Evolutionary conservation across 345 rosid species (phyloP), one percentile per base, ranked within the genome.

Genomic region (Gossypium thurberi): DNA sequence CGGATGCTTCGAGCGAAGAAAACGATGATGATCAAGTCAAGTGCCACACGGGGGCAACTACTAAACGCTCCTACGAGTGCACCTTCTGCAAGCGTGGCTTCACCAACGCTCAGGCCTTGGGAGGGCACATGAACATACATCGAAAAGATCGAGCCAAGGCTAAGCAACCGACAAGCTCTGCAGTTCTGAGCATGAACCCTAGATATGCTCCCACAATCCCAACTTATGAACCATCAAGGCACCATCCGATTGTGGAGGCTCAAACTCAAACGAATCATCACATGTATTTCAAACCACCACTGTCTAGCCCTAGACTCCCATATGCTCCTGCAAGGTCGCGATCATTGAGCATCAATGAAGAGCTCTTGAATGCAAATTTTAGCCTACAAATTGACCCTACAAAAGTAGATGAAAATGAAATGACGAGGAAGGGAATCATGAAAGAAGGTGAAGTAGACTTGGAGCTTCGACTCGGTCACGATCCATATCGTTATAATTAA

Each of bases 101-200:
- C 87, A 84, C 97, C 70, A 93, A 84, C 77, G 92, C 94, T 10
- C 97, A 93, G 77, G 98, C 98, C 25, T 78, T 93, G n/a, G 98
- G 97, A 1, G 92, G 98, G 10, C 97, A 93, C 85, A 91, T 87
- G 86, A 93, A 91, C 76, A 85, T 93, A 65, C 97, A 91, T 77
- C 83, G 93, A 25, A 85, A 74, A 73, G 94, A 90, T 70, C 83
- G 88, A 59, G 77, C 83, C 64, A 74, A 84, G 83, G 78, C 60
- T 43, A 85, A 83, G 83, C 76, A 76, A 66, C 37, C 56, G 11
- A 3, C 64, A 0, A 46, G 51, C 59, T 64, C 82, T 2, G 65
- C 77, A 2, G 50, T 43, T 69, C 51, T 69, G 28, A 47, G 37
- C 73, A 61, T 28, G 65, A 75, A 80, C 77, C 84, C 80, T 76